These are phyloP conservation scores for Atkinsonella hypoxylon DNA, from an alignment of 2,329 filamentous ascomycete species.

Conservation along the genomic window DNA sequence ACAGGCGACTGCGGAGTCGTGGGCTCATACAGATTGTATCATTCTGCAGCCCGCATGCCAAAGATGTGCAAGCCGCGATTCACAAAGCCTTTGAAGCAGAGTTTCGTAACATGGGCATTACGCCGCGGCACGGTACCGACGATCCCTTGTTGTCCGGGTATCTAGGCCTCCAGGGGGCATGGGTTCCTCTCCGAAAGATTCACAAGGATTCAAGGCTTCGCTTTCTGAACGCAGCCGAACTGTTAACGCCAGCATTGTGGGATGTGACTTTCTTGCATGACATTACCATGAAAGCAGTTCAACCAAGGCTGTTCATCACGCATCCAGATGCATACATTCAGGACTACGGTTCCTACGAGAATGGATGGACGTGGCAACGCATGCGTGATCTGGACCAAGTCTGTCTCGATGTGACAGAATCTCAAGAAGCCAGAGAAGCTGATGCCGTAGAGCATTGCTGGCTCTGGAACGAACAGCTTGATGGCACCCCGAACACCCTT, in stretches of 20 bases:
- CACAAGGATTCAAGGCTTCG: conserved; percentile 61
- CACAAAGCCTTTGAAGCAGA: conserved; percentile 48
- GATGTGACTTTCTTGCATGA: conserved; percentile 57
- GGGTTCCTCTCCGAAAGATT: conserved; percentile 67
- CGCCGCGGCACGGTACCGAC: conserved; percentile 16
- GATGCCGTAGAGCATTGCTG: conserved; percentile 55
- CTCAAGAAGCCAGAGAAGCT: conserved; percentile 42
- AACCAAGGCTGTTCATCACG: conserved; percentile 62
- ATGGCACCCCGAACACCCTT: conserved; percentile 38
- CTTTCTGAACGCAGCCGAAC: conserved; percentile 59
- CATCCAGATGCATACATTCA: conserved; percentile 66
- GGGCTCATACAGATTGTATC: conserved; percentile 56
- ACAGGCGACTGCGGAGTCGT: conserved; percentile 61
- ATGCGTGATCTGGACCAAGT: conserved; percentile 50
- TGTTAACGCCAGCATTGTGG: conserved; percentile 63
- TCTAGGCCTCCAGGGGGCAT: conserved; percentile 52
- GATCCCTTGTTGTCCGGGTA: conserved; percentile 28
- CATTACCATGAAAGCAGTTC: conserved; percentile 59
- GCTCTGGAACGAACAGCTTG: conserved; percentile 53
- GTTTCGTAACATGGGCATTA: conserved; percentile 31
- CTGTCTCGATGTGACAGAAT: conserved; percentile 32
- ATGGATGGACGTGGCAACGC: conserved; percentile 59
- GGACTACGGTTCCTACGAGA: conserved; percentile 37
- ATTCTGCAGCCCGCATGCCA: conserved; percentile 50
- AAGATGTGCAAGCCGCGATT: conserved; percentile 55